Base-by-base conservation (phyloP, 2,329 filamentous ascomycete genomes). In the Aspergillus pseudotamarii region DNA sequence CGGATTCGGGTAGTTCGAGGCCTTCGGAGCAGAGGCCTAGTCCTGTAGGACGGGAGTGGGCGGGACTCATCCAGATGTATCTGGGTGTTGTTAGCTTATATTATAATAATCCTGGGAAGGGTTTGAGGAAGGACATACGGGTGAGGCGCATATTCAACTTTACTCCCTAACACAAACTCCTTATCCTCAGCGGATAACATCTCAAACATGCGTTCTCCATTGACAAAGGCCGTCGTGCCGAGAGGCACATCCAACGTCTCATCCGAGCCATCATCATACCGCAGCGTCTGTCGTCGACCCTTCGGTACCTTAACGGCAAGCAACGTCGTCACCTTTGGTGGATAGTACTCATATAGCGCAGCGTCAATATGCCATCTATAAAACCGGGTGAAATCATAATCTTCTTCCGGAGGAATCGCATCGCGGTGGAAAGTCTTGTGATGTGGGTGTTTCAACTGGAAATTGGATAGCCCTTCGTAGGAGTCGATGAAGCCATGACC, bases 321-420 rank as follows among this genome's bases (percentile, higher is more conserved):
- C 28, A 94, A 83, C 1, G 88, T 88, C 0, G 91, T 94, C 4
- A 89, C 91, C 30, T 88, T 83, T 2, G 91, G 90, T 3, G 91
- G 90, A n/a, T 91, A 86, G 8, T 93, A 84, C 21, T 86, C 89
- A 73, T 93, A 93, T 6, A 93, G 80, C 1, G 91, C 91, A 4
- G 91, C 91, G 71, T 93, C 91, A 59, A 93, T 93, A 75, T 93
- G 91, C 91, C 91, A 93, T 63, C 91, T 83, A 78, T 91, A 93
- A 79, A 92, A 88, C 8, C 85, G 79, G 0, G 86, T 88, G 68
- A 80, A 82, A 14, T 84, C 81, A 6, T 85, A 75, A 65, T 88
- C 86, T n/a, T 88, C 82, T n/a, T 82, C 80, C 1, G 88, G 79
- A 0, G 89, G 84, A 66, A 94, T 86, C 23, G 80, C 73, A 6